Conservation (phyloP, 768 basidiomycete species). For the Lentinula boryana region DNA sequence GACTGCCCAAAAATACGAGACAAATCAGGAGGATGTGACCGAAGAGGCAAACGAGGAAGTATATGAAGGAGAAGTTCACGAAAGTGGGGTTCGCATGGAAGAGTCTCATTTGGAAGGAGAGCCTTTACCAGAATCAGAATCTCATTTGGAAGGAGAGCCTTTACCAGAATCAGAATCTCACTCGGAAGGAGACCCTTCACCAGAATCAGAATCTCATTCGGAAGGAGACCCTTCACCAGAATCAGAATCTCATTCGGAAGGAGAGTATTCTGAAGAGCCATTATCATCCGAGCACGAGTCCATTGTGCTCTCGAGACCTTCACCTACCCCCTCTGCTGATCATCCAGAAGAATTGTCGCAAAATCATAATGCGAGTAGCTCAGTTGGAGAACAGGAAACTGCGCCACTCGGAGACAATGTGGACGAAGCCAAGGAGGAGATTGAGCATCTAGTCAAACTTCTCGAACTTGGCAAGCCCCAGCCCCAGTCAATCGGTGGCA, state of each 20-base stretch:
- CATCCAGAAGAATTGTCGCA: neutral
- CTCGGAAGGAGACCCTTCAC: neutral
- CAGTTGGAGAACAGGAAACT: neutral
- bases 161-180: too few relatives aligned
- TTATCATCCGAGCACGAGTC: neutral
- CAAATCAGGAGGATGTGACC: conserved; percentile 4
- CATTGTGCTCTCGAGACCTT: neutral
- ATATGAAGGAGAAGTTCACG: neutral
- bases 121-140: neutral
- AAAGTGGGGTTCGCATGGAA: neutral
- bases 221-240: too few relatives aligned
- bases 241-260: too few relatives aligned
- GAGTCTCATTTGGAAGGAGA: neutral
- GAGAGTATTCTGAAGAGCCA: neutral
- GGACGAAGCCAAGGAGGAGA: conserved; percentile 19
- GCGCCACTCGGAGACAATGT: neutral
- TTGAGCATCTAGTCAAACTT: conserved; percentile 42
- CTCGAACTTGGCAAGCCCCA: conserved; percentile 30
- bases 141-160: neutral
- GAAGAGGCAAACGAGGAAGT: conserved; percentile 7
- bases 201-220: neutral
- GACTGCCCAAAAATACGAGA: too few relatives aligned
- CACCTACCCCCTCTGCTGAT: neutral
- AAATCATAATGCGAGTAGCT: neutral
- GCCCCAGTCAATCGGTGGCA: conserved; percentile 25